phyloP scores from a whole-genome alignment of 2,329 filamentous ascomycete genomes.

The Ceratocystiopsis brevicomis region DNA sequence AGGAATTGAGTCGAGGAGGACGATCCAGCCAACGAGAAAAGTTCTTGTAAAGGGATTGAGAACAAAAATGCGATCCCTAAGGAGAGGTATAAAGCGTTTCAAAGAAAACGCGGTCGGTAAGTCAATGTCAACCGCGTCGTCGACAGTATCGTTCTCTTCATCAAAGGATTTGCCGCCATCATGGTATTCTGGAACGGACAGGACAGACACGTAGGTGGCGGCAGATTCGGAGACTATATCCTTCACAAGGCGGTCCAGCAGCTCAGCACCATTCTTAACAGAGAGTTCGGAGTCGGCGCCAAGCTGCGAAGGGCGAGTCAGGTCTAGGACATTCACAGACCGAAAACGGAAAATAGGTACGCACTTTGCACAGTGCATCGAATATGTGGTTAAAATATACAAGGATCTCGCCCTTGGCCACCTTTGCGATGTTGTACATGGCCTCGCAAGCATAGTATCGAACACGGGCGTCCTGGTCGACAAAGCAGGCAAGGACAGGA shows the following conservation, averaged over 20 bases:
- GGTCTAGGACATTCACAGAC: neutral
- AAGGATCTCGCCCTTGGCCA: slow-evolving; percentile 91
- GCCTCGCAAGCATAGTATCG: slow-evolving; percentile 97
- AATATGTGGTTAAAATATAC: slow-evolving; percentile 98
- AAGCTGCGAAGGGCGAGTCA: slow-evolving; percentile 33
- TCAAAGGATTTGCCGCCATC: slow-evolving; percentile 3
- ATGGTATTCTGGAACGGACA: slow-evolving; percentile 35
- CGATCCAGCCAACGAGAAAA: slow-evolving; percentile 93
- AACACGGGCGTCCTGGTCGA: slow-evolving; percentile 91
- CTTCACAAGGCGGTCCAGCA: slow-evolving; percentile 85
- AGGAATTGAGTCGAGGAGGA: slow-evolving; percentile 83
- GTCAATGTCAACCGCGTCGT: slow-evolving; percentile 22
- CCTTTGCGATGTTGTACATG: slow-evolving; percentile 99
- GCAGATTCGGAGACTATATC: slow-evolving; percentile 93
- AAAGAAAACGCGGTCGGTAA: slow-evolving; percentile 82
- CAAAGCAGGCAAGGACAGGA: slow-evolving; percentile 91
- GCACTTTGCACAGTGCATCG: slow-evolving; percentile 89
- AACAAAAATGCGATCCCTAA: slow-evolving; percentile 87
- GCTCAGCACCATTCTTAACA: slow-evolving; percentile 92
- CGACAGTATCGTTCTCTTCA: slow-evolving; percentile 24
- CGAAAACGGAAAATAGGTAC: slow-evolving; percentile 8
- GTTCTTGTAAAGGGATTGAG: slow-evolving; percentile 88
- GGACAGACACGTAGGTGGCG: slow-evolving; percentile 78
- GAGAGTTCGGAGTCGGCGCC: slow-evolving; percentile 91
- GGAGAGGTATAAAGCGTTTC: slow-evolving; percentile 71